Evolutionary conservation across 768 basidiomycete genomes (phyloP), one percentile per base, ranked within the genome.

Genomic region (Macrolepiota albuminosa): DNA sequence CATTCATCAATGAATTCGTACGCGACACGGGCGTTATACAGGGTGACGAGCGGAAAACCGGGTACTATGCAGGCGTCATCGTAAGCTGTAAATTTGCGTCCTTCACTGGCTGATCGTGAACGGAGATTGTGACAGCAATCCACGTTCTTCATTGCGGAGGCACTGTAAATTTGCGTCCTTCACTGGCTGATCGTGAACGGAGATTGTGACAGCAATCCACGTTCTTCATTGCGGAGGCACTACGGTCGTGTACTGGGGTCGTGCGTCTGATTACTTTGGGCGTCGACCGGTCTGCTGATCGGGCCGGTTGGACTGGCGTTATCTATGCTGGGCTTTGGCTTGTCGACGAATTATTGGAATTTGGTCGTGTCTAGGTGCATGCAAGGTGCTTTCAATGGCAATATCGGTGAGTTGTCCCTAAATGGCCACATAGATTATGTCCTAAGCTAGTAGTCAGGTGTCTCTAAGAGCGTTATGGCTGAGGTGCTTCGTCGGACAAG

Each of bases 11-110:
- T 56, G 71, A 81, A 56, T 72, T 79, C 18, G 73, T 81, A 33
- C 70, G 76, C 49, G 73, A 75, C 24, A 75, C 74, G 2, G 78
- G 77, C 1, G 69, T 82, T 14, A 78, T 76, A 4, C 64, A 69
- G 21, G 78, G 79, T 3, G 76, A 81, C 50, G 79, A 80, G 61
- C 68, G 65, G 5, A 76, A 74, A 60, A 78, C 75, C 5, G 80
- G 81, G 3, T 81, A 80, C 63, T 82, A 78, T 65, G 80, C 78
- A 46, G 81, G 80, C 5, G 59, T 80, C 33, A 75, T 81, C 34
- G 81, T 80, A 57, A 62, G 73, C 64, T 4, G 34, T n/a, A 10
- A 43, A 31, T 64, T 21, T 67, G 70, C 0, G 42, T 37, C n/a
- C 39, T 7, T 40, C 18, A 8, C 14, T 5, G 11, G 8, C 42